Conservation (phyloP, 1,284 basidiomycete genomes). For the Acaromyces ingoldii region DNA sequence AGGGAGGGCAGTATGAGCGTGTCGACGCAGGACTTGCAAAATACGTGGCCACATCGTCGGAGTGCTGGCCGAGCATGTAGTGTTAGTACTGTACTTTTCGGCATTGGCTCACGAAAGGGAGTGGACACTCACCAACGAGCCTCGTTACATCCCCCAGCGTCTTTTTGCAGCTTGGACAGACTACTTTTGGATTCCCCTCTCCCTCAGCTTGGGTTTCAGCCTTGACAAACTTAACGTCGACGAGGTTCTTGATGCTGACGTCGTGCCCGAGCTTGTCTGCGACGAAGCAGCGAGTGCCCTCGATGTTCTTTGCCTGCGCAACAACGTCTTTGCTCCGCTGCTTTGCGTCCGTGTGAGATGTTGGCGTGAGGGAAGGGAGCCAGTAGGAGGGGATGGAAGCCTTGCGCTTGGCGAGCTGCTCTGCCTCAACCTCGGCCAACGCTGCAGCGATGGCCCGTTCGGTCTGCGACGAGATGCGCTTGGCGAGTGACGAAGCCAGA, state of each 20-base stretch:
- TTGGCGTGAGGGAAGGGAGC: constrained; percentile 50
- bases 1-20: constrained; percentile 65
- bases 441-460: constrained; percentile 73
- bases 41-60: constrained; percentile 71
- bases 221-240: constrained; percentile 65
- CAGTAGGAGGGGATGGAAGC: constrained; percentile 94
- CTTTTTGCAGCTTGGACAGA: constrained; percentile 66
- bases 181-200: neutral
- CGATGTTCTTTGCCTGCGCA: neutral
- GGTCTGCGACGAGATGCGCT: neutral
- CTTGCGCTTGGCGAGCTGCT: constrained; percentile 69
- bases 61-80: neutral
- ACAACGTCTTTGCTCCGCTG: constrained; percentile 5
- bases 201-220: constrained; percentile 10
- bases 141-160: constrained; percentile 53
- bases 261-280: constrained; percentile 4
- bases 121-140: neutral
- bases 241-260: constrained; percentile 66
- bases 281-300: constrained; percentile 1
- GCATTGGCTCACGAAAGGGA: neutral
- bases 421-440: constrained; percentile 69
- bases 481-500: neutral
- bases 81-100: neutral
- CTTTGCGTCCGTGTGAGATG: constrained; percentile 4
- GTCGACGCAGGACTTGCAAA: constrained; percentile 79